A percentile compares a stretch with the other conserved stretches of the same genome.
These are phyloP conservation scores for Boletus smithii DNA, from an alignment of 1,284 basidiomycete genomes.

Conservation along the genomic window DNA sequence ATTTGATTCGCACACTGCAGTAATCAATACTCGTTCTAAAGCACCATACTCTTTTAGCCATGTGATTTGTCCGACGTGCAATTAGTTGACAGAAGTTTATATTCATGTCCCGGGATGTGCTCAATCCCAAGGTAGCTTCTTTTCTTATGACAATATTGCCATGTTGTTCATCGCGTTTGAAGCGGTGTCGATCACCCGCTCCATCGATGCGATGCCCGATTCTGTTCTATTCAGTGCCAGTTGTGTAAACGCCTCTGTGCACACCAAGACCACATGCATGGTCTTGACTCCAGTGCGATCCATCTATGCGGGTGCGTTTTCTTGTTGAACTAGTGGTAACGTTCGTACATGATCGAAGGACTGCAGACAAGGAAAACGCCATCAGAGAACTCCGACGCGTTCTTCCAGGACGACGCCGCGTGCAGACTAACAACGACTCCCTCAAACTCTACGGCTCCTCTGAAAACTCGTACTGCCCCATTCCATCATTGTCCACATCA, in stretches of 20 bases:
- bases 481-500: no score
- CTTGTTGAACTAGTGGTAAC: background rate
- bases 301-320: constrained; percentile 60
- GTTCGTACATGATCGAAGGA: constrained; percentile 1
- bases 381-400: no score
- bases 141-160: no score
- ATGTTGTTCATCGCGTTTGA: background rate
- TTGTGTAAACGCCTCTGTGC: constrained; percentile 54
- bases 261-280: constrained; percentile 51
- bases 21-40: background rate
- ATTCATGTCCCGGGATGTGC: constrained; percentile 45
- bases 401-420: no score
- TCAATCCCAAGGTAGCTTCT: constrained; percentile 39
- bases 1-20: no score
- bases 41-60: constrained; percentile 34
- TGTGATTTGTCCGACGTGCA: constrained; percentile 42
- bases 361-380: constrained; percentile 47
- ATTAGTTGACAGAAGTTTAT: constrained; percentile 32
- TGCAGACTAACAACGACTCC: no score
- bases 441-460: no score
- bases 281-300: constrained; percentile 36
- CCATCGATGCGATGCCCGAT: constrained; percentile 51
- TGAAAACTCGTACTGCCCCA: no score
- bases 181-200: constrained; percentile 43
- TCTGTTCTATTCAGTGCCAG: constrained; percentile 52